Base-by-base conservation (phyloP, 192 early-diverging fungal genomes). In the Geranomyces variabilis region DNA sequence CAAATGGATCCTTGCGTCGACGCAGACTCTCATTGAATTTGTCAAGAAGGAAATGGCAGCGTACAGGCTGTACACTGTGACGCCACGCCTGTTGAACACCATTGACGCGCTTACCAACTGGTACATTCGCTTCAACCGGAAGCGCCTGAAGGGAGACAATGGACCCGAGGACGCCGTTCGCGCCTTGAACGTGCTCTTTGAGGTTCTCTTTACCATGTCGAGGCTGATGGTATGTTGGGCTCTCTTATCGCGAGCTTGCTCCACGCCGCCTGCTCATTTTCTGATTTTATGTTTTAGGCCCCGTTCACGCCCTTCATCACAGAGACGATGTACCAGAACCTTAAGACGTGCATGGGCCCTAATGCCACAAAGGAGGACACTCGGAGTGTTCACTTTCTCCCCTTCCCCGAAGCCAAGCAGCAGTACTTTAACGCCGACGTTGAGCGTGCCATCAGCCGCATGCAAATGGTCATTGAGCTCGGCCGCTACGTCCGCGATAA, bases 81-180 rank as follows among this genome's bases (percentile, higher is more conserved):
- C 96, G 1, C 97, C 97, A 15, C 89, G 93, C 43, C 76, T 99
- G 74, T 79, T 99, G 63, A 80, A 81, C 69, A 83, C 96, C 69
- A 92, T 99, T 66, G 97, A 99, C 78, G 84, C 91, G 44, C 85
- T 99, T 63, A 99, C 97, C 59, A 99, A 99, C 83, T 97, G 95
- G 95, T 99, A 99, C 80, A 88, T 99, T 65, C 91, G 96, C 56
- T 96, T 97, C 86, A 99, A 99, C 88, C 93, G 97, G 64, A 91
- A 90, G 76, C 90, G 97, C 63, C 80, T 99, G 75, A 99, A 99
- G 81, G 96, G 96, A 59, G 94, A 98, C 69, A 89, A 90, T 73
- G 93, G 97, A 53, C 64, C 87, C 5, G 94, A 92, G 61, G 96
- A 98, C 63, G 88, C 94, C 10, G 83, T 84, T 24, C 78, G 87